Conservation (phyloP, 768 basidiomycete genomes). For the Candolleomyces aberdarensis region DNA sequence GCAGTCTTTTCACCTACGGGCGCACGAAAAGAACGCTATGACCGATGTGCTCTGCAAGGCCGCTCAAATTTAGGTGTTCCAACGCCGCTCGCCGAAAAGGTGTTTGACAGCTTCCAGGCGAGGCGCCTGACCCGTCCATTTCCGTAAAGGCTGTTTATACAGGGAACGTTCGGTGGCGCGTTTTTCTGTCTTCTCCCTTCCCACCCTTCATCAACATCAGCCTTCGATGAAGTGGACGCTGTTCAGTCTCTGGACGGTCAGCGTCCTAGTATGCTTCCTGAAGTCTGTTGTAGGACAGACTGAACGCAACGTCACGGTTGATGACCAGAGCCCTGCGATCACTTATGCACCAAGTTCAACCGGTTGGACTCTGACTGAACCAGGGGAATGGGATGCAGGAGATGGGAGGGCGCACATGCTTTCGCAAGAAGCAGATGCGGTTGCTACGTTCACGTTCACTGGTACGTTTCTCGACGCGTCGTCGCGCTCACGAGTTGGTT, state of each 20-base stretch:
- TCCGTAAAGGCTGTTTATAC: too few species aligned
- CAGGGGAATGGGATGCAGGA: slow-evolving; percentile 3
- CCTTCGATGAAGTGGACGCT: slow-evolving; percentile 3
- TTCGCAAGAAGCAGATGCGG: neutral
- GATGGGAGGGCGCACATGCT: slow-evolving; percentile 1
- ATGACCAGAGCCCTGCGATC: neutral
- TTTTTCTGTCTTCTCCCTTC: too few species aligned
- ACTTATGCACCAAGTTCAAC: neutral
- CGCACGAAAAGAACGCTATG: too few species aligned
- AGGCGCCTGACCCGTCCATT: too few species aligned
- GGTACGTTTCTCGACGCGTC: neutral
- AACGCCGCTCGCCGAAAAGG: too few species aligned
- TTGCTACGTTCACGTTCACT: slow-evolving; percentile 1
- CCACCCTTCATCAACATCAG: neutral
- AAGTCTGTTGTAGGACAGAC: neutral
- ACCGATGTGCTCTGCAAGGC: too few species aligned
- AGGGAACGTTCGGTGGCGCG: too few species aligned
- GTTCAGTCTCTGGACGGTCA: neutral
- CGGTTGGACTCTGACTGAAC: neutral
- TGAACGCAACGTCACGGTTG: neutral
- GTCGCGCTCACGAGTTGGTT: neutral
- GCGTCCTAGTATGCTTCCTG: neutral
- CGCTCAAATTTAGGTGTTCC: too few species aligned
- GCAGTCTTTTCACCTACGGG: too few species aligned
- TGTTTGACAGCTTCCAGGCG: too few species aligned